phyloP scores from a whole-genome alignment of 495 filamentous ascomycete genomes.

The Paragyromitra xinjiangensis region DNA sequence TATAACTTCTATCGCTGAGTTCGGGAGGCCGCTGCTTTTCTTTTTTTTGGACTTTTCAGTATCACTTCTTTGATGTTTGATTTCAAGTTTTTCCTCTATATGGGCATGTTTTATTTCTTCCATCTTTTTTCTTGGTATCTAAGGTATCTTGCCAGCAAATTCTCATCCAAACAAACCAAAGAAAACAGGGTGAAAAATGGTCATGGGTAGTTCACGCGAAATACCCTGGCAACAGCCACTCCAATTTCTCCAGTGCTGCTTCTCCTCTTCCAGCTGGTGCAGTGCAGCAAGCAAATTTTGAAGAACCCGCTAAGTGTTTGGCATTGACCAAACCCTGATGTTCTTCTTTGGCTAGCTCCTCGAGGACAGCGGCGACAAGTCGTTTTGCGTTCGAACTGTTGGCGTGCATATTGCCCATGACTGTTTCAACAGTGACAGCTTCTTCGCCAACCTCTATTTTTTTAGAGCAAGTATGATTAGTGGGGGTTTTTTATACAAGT shows the following conservation, averaged over 20 bases:
- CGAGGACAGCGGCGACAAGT: constrained; percentile 85
- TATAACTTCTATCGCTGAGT: too few species aligned
- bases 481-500: neutral
- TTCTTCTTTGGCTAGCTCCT: constrained; percentile 80
- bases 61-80: too few species aligned
- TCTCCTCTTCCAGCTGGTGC: constrained; percentile 69
- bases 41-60: too few species aligned
- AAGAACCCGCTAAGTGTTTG: constrained; percentile 74
- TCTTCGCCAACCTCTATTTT: constrained; percentile 66
- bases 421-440: constrained; percentile 91
- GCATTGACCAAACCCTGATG: constrained; percentile 77
- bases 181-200: neutral
- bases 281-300: constrained; percentile 76
- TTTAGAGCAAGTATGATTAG: constrained; percentile 4
- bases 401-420: constrained; percentile 93
- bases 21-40: too few species aligned
- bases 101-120: neutral
- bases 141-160: constrained; percentile 13
- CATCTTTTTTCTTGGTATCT: constrained; percentile 8
- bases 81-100: neutral
- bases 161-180: neutral
- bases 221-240: constrained; percentile 71
- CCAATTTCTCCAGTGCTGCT: constrained; percentile 73
- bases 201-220: constrained; percentile 21
- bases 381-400: constrained; percentile 86